Percentiles rank a stretch among this genome's conserved stretches.
Conservation (phyloP, 2,329 filamentous ascomycete species). For the Rhynchosporium secalis region DNA sequence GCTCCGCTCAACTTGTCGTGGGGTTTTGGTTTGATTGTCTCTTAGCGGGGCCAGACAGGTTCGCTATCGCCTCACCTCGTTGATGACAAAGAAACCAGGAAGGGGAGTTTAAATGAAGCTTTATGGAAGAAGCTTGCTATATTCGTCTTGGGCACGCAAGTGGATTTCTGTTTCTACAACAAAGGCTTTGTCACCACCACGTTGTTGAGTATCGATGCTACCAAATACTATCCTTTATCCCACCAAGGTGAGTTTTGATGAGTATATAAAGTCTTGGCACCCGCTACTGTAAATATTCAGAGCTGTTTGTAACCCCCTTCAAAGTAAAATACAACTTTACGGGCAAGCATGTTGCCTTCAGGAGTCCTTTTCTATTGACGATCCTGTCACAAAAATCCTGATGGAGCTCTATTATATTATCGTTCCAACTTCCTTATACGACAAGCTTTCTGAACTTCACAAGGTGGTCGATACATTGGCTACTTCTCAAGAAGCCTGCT, state of each 20-base stretch:
- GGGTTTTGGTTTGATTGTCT: constrained; percentile 25
- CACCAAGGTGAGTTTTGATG: not conserved
- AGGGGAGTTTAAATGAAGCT: not conserved
- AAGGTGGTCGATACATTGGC: too few species aligned
- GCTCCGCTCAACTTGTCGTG: constrained; percentile 26
- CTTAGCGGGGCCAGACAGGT: constrained; percentile 20
- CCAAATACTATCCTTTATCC: not conserved
- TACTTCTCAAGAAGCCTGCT: too few species aligned
- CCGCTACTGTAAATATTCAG: not conserved
- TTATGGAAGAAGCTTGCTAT: too few species aligned
- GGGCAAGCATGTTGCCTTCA: not conserved
- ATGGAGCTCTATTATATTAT: too few species aligned
- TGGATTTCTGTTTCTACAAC: not conserved
- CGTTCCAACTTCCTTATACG: too few species aligned
- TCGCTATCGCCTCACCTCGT: not conserved
- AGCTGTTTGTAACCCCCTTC: not conserved
- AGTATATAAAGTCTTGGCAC: constrained; percentile 12
- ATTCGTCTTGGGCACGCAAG: too few species aligned
- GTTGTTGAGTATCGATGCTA: not conserved
- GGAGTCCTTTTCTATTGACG: not conserved
- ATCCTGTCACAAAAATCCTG: not conserved
- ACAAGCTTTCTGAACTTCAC: too few species aligned
- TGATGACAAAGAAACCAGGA: constrained; percentile 20
- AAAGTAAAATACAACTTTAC: constrained; percentile 2
- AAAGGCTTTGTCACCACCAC: not conserved